phyloP scores from a whole-genome alignment of 2,329 filamentous ascomycete species.

The Colletotrichum cuscutae region DNA sequence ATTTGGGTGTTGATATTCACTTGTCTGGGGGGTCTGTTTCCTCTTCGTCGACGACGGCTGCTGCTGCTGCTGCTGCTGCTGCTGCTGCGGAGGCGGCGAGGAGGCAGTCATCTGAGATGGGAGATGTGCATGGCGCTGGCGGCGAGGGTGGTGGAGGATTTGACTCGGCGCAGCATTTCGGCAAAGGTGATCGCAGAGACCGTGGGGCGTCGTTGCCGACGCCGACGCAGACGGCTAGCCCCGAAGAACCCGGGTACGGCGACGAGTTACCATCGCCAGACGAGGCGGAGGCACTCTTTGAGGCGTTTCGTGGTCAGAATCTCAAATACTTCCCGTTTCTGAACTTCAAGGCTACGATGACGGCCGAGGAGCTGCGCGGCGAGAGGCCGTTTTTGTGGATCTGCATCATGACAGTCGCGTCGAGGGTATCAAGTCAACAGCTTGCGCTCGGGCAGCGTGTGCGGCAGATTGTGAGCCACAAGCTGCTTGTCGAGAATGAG shows the following conservation, averaged over 20 bases:
- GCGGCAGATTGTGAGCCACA: conserved; percentile 39
- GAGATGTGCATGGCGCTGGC: neutral
- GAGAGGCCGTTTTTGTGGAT: conserved; percentile 51
- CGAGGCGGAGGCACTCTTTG: conserved; percentile 32
- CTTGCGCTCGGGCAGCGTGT: conserved; percentile 38
- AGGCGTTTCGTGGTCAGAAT: conserved; percentile 39
- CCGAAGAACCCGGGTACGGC: conserved; percentile 11
- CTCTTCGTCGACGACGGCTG: neutral
- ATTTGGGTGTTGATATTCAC: neutral
- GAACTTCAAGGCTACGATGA: conserved; percentile 36
- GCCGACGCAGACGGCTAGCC: conserved; percentile 23
- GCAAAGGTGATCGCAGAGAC: neutral
- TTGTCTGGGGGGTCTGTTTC: neutral
- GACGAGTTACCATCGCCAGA: conserved; percentile 19
- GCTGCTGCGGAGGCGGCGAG: neutral
- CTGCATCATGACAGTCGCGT: conserved; percentile 47
- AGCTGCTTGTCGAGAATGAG: conserved; percentile 40
- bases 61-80: neutral
- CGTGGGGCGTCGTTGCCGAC: conserved; percentile 15
- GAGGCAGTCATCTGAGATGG: neutral
- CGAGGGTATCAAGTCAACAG: conserved; percentile 38
- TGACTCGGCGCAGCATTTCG: neutral
- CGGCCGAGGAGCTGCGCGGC: conserved; percentile 40
- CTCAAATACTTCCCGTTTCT: conserved; percentile 43
- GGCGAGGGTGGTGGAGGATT: neutral